These are phyloP conservation scores for Calonectria pseudoreteaudii DNA, from an alignment of 2,329 filamentous ascomycete species.

Conservation along the genomic window DNA sequence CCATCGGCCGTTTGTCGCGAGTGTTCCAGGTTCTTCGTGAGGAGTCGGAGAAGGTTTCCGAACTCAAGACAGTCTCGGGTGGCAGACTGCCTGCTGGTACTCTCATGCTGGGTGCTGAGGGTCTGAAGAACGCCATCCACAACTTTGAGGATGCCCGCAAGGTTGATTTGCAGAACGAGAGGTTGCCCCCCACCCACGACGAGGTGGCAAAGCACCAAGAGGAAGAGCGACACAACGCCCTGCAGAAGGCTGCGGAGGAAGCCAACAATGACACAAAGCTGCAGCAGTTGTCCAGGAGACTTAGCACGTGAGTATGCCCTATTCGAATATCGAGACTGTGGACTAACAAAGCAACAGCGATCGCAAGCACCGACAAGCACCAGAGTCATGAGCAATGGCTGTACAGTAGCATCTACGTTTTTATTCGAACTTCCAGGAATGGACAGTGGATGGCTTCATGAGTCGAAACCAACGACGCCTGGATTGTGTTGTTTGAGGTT, in stretches of 20 bases:
- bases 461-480: slow-evolving; percentile 32
- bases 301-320: slow-evolving; percentile 82
- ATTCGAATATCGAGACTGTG: not conserved
- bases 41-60: slow-evolving; percentile 95
- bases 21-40: slow-evolving; percentile 99
- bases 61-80: slow-evolving; percentile 96
- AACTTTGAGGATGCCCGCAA: slow-evolving; percentile 97
- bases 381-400: slow-evolving; percentile 39
- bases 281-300: slow-evolving; percentile 86
- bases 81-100: slow-evolving; percentile 94
- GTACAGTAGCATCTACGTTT: slow-evolving; percentile 42
- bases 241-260: slow-evolving; percentile 87
- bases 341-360: slow-evolving; percentile 37
- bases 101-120: slow-evolving; percentile 97
- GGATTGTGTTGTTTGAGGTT: slow-evolving; percentile 31
- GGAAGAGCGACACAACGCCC: slow-evolving; percentile 82
- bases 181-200: slow-evolving; percentile 90
- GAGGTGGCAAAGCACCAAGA: slow-evolving; percentile 88
- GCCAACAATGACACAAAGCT: slow-evolving; percentile 93
- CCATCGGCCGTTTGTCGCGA: slow-evolving; percentile 94
- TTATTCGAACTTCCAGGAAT: slow-evolving; percentile 33
- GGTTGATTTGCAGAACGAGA: slow-evolving; percentile 96
- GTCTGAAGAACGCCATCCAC: slow-evolving; percentile 97
- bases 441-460: slow-evolving; percentile 30
- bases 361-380: slow-evolving; percentile 43